Evolutionary conservation across 768 basidiomycete species (phyloP).

Genomic region (Dentipellis fragilis): DNA sequence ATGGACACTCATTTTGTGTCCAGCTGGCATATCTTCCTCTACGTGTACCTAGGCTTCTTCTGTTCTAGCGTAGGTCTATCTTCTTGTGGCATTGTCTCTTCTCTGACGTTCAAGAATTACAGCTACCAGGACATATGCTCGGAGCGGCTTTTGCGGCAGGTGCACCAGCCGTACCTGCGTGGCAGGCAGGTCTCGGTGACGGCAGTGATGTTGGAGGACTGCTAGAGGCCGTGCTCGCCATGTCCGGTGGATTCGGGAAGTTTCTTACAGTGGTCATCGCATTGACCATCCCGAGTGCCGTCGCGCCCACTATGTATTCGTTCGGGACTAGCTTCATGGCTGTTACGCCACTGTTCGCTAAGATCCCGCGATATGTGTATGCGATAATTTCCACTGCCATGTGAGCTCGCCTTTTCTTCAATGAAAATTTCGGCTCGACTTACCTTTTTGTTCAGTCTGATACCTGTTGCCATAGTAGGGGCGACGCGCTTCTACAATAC

Average conservation of each 20-base stretch:
- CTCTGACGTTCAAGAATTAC: not conserved
- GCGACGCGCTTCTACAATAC: constrained; percentile 34
- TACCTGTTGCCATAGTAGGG: constrained; percentile 38
- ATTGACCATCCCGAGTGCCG: constrained; percentile 42
- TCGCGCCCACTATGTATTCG: constrained; percentile 51
- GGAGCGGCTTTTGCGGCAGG: constrained; percentile 38
- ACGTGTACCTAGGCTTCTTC: constrained; percentile 37
- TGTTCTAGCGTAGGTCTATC: constrained; percentile 27
- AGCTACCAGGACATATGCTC: constrained; percentile 32
- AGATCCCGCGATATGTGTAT: constrained; percentile 38
- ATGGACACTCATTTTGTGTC: not conserved
- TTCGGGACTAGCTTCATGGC: constrained; percentile 40
- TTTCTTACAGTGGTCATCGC: constrained; percentile 42
- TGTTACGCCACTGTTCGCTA: constrained; percentile 21
- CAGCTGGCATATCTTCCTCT: constrained; percentile 31
- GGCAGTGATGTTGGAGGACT: constrained; percentile 34
- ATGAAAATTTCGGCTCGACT: not conserved
- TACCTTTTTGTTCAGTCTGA: constrained; percentile 21
- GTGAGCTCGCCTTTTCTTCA: constrained; percentile 19
- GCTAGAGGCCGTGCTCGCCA: constrained; percentile 27
- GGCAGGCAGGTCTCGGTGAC: constrained; percentile 30
- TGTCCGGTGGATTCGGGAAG: constrained; percentile 34
- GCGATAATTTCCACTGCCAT: constrained; percentile 34
- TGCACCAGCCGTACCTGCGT: constrained; percentile 26
- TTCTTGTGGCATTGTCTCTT: not conserved